Conservation (phyloP, 2,329 filamentous ascomycete species). For the Furcasterigmium sp. region DNA sequence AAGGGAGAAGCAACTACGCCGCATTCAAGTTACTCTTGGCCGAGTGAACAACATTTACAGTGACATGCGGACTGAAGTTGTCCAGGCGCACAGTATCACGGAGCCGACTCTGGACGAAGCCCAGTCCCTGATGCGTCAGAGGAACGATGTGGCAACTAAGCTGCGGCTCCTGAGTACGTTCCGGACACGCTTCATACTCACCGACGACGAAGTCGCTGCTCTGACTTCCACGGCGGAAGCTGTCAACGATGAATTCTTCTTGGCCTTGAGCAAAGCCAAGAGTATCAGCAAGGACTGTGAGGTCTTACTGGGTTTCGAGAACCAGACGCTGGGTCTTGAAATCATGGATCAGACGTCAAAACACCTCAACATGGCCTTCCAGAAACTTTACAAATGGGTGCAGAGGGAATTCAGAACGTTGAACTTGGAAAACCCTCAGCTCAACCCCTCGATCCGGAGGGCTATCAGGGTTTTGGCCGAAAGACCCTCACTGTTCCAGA, state of each 20-base stretch:
- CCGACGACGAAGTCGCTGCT: constrained; percentile 70
- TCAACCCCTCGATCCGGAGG: constrained; percentile 76
- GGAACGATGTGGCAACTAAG: constrained; percentile 70
- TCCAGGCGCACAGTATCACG: constrained; percentile 69
- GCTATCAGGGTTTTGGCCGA: constrained; percentile 86
- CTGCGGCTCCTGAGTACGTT: constrained; percentile 75
- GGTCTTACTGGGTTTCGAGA: constrained; percentile 81
- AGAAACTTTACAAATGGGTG: constrained; percentile 94
- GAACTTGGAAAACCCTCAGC: constrained; percentile 91
- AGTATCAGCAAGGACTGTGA: constrained; percentile 86
- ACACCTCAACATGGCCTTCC: constrained; percentile 81
- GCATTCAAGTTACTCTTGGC: constrained; percentile 73
- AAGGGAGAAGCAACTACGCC: constrained; percentile 89
- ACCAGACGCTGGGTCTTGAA: constrained; percentile 81
- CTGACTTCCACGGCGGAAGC: constrained; percentile 76
- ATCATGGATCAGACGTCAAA: constrained; percentile 89
- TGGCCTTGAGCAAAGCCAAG: constrained; percentile 71
- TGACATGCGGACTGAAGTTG: constrained; percentile 74
- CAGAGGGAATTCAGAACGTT: constrained; percentile 88
- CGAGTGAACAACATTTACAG: constrained; percentile 75
- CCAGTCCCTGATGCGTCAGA: constrained; percentile 65
- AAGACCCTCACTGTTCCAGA: constrained; percentile 84
- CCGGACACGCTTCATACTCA: constrained; percentile 75
- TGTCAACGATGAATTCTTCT: constrained; percentile 82
- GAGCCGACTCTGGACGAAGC: constrained; percentile 73